Conservation (phyloP, 179 eudicot genomes). For the Actinidia chinensis region DNA sequence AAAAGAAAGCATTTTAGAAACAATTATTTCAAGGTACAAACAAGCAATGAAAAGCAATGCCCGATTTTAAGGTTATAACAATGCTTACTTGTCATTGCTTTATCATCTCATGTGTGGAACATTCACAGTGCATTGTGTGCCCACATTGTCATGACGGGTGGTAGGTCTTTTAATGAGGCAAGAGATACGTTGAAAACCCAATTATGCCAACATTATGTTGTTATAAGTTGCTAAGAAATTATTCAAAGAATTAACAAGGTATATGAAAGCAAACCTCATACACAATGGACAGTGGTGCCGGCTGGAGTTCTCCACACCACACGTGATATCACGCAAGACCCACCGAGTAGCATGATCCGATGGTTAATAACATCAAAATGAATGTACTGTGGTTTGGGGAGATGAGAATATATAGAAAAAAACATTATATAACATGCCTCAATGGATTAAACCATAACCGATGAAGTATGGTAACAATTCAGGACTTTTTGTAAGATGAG, state of each 20-base stretch:
- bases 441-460: no score
- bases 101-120: constrained; percentile 84
- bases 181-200: constrained; percentile 61
- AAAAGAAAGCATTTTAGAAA: neutral
- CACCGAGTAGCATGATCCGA: constrained; percentile 87
- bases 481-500: no score
- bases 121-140: constrained; percentile 91
- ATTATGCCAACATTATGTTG: neutral
- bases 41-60: neutral
- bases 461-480: no score
- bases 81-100: constrained; percentile 81
- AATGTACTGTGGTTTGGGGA: no score
- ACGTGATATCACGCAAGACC: constrained; percentile 63
- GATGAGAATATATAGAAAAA: no score
- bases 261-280: constrained; percentile 63
- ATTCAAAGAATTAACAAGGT: neutral
- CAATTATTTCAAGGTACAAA: neutral
- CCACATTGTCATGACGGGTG: constrained; percentile 89
- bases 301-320: constrained; percentile 91
- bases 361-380: no score
- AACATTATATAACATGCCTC: no score
- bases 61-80: neutral
- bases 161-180: constrained; percentile 86
- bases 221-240: constrained; percentile 14
- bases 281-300: constrained; percentile 89